Percentiles rank a stretch among this genome's conserved stretches.
phyloP scores from a whole-genome alignment of 2,329 filamentous ascomycete species.

The Monilinia polystroma region DNA sequence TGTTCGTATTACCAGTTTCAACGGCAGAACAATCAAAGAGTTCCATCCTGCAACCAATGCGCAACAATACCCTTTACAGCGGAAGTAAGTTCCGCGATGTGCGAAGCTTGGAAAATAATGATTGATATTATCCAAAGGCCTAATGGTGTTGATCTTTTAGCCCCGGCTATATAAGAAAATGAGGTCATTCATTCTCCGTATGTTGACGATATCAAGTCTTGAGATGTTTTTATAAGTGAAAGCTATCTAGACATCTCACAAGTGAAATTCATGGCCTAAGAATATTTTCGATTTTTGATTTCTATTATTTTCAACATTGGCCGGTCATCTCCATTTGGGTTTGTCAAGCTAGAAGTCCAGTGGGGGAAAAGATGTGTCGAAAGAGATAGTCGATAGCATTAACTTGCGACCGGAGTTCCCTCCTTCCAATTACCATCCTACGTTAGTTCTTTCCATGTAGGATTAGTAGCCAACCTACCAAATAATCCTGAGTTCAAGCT shows the following conservation, averaged over 20 bases:
- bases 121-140: too few relatives aligned
- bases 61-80: too few relatives aligned
- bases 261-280: not conserved
- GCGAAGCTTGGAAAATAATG: too few relatives aligned
- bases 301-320: not conserved
- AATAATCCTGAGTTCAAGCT: too few relatives aligned
- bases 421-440: too few relatives aligned
- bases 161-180: not conserved
- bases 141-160: too few relatives aligned
- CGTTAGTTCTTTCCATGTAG: too few relatives aligned
- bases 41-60: constrained; percentile 43
- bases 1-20: constrained; percentile 44
- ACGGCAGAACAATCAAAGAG: constrained; percentile 43
- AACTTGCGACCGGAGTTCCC: too few relatives aligned
- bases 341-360: not conserved
- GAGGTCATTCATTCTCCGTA: not conserved
- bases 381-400: too few relatives aligned
- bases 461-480: too few relatives aligned
- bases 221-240: not conserved
- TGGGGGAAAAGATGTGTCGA: not conserved
- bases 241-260: not conserved
- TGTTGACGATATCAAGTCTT: not conserved
- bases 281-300: not conserved
- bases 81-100: too few relatives aligned
- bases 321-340: not conserved